phyloP scores from a whole-genome alignment of 2,329 filamentous ascomycete genomes.

The Aureobasidium vineae region DNA sequence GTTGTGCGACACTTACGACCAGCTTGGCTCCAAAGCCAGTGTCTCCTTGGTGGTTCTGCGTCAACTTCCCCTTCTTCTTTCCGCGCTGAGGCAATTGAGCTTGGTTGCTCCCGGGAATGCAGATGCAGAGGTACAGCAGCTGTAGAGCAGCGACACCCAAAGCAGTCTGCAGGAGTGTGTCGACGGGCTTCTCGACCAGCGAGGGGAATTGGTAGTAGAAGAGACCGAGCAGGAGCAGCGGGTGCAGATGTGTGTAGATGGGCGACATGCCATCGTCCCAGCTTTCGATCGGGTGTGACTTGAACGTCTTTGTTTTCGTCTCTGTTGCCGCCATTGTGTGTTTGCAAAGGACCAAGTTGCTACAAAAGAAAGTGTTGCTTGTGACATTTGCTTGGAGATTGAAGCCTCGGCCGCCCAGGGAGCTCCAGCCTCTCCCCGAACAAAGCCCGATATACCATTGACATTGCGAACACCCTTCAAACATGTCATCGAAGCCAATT shows the following conservation, averaged over 20 bases:
- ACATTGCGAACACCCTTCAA: neutral
- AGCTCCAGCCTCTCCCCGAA: constrained; percentile 17
- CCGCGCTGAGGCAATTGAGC: constrained; percentile 37
- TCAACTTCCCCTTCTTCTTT: constrained; percentile 51
- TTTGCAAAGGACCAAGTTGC: neutral
- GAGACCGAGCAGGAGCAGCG: constrained; percentile 62
- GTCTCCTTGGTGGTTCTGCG: constrained; percentile 52
- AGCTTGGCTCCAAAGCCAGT: constrained; percentile 43
- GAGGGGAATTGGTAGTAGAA: constrained; percentile 63
- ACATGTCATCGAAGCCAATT: neutral
- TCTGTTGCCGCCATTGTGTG: constrained; percentile 21
- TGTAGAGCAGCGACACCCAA: constrained; percentile 65
- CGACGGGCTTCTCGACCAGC: constrained; percentile 68
- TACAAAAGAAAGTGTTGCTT: neutral
- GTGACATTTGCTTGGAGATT: constrained; percentile 5
- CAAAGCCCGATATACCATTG: constrained; percentile 8
- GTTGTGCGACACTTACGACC: constrained; percentile 41
- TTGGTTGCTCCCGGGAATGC: constrained; percentile 55
- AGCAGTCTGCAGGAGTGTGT: constrained; percentile 60
- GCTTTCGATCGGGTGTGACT: constrained; percentile 34
- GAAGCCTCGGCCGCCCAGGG: constrained; percentile 1
- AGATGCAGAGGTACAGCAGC: constrained; percentile 56
- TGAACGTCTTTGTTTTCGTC: constrained; percentile 13
- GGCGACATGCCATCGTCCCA: constrained; percentile 34
- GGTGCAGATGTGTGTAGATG: constrained; percentile 64